Evolutionary conservation across 805 yeast species (phyloP).

Genomic region (Hanseniaspora nectarophila): DNA sequence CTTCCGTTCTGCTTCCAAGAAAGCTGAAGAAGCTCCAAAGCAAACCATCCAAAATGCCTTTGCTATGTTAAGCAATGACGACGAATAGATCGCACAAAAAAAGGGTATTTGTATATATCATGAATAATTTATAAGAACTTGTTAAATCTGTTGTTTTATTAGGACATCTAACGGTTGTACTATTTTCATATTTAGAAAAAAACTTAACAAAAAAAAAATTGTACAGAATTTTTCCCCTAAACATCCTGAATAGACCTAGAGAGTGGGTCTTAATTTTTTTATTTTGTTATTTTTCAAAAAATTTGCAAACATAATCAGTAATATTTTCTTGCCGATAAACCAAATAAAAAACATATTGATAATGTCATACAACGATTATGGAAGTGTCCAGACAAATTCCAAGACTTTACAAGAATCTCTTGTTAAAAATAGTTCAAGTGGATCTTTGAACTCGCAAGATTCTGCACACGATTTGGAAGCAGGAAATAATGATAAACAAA

Average conservation of each 20-base stretch:
- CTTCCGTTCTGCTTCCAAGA: constrained; percentile 17
- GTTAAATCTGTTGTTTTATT: too few relatives aligned
- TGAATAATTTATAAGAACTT: not conserved
- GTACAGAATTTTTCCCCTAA: too few relatives aligned
- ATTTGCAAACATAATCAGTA: too few relatives aligned
- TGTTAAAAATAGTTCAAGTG: constrained; percentile 1
- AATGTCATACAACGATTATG: not conserved
- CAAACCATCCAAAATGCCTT: constrained; percentile 26
- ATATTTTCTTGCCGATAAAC: too few relatives aligned
- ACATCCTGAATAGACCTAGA: too few relatives aligned
- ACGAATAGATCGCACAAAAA: not conserved
- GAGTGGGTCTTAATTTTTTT: not conserved
- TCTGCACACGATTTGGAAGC: constrained; percentile 14
- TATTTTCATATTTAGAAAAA: too few relatives aligned
- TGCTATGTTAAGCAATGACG: constrained; percentile 19
- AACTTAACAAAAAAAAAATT: too few relatives aligned
- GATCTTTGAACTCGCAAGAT: constrained; percentile 8
- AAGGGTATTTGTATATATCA: constrained; percentile 1
- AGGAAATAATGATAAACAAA: not conserved
- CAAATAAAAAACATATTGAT: not conserved
- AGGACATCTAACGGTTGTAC: too few relatives aligned
- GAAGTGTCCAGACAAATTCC: not conserved
- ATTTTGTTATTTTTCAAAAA: not conserved
- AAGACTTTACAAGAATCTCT: constrained; percentile 2
- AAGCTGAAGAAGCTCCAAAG: constrained; percentile 22